Base-by-base conservation (phyloP, 1,139 yeast species). In the Sugiyamaella japonica region DNA sequence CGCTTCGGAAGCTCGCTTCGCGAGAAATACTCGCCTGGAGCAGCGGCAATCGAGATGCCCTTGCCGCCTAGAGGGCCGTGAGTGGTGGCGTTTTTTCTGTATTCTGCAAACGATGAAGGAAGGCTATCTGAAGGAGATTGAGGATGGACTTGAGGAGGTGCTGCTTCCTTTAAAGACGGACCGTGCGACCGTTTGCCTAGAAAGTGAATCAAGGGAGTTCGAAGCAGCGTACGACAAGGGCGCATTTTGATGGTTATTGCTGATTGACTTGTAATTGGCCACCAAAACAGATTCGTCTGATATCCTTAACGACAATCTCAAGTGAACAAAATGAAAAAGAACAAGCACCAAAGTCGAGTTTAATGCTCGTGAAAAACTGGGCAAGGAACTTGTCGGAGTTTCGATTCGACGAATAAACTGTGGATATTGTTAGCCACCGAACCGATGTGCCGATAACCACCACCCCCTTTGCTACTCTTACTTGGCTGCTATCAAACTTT, bases 1-100 rank as follows among this genome's bases (percentile, higher is more conserved):
- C 91, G 80, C 56, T 72, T 61, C 1, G 97, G 89, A 59, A 89
- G 79, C 58, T 84, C 81, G 52, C 81, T 73, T 66, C 93, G 78
- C 39, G 90, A 76, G 55, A 75, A 75, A 61, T 75, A 77, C 68
- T 77, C 82, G 48, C 82, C 84, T 50, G 72, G 75, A 56, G 73
- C 73, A 50, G 77, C 75, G 34, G 76, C 69, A 34, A 78, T 69
- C 53, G 75, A 70, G 3, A 56, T 31, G 32, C 68, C 65, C 58
- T 59, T 62, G 46, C 66, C 65, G 29, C 52, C 71, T 59, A 58
- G 66, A 7, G 72, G 71, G 8, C 72, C 66, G 37, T 78, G 73
- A 49, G 88, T 67, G 52, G 65, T 65, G 15, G 72, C 86, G 34
- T 60, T 61, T 74, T 62, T 55, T 64, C 69, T 59, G 66, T 67